Conservation (phyloP, 495 filamentous ascomycete genomes). For the Aspergillus egyptiacus region DNA sequence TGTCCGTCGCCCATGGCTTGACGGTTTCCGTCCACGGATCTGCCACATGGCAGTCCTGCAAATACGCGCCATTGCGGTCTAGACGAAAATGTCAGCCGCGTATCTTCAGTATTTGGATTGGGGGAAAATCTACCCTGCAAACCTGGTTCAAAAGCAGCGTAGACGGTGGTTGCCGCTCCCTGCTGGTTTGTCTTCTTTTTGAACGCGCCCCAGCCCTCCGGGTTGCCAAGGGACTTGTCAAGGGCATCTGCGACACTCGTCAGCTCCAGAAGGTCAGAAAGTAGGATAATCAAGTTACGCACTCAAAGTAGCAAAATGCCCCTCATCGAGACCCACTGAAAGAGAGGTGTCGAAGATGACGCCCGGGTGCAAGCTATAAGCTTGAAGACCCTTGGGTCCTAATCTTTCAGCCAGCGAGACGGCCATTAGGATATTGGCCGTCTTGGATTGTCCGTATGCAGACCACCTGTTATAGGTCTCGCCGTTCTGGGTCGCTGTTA, state of each 20-base stretch:
- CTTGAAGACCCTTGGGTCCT: slow-evolving; percentile 2
- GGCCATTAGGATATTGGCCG: slow-evolving; percentile 45
- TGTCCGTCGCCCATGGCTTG: slow-evolving; percentile 3
- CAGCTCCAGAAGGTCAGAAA: not conserved
- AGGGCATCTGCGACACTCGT: slow-evolving; percentile 1
- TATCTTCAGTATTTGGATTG: slow-evolving; percentile 26
- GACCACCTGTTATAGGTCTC: slow-evolving; percentile 36
- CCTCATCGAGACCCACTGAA: not conserved
- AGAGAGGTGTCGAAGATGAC: slow-evolving; percentile 4
- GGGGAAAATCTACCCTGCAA: slow-evolving; percentile 36
- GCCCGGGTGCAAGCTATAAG: slow-evolving; percentile 42
- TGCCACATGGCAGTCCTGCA: slow-evolving; percentile 1
- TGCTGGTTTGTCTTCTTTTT: slow-evolving; percentile 41
- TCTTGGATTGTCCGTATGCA: slow-evolving; percentile 50
- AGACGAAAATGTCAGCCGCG: slow-evolving; percentile 14
- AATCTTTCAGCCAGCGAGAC: slow-evolving; percentile 30
- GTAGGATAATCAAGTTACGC: slow-evolving; percentile 1
- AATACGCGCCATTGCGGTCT: slow-evolving; percentile 2
- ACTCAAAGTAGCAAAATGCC: slow-evolving; percentile 26
- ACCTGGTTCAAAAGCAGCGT: slow-evolving; percentile 51
- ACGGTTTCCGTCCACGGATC: slow-evolving; percentile 1
- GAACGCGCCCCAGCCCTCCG: slow-evolving; percentile 29
- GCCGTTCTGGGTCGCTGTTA: slow-evolving; percentile 29
- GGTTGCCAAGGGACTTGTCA: slow-evolving; percentile 18
- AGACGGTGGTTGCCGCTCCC: slow-evolving; percentile 52